These are phyloP conservation scores for Phanerochaete carnosa DNA, from an alignment of 768 basidiomycete species.

Conservation along the genomic window DNA sequence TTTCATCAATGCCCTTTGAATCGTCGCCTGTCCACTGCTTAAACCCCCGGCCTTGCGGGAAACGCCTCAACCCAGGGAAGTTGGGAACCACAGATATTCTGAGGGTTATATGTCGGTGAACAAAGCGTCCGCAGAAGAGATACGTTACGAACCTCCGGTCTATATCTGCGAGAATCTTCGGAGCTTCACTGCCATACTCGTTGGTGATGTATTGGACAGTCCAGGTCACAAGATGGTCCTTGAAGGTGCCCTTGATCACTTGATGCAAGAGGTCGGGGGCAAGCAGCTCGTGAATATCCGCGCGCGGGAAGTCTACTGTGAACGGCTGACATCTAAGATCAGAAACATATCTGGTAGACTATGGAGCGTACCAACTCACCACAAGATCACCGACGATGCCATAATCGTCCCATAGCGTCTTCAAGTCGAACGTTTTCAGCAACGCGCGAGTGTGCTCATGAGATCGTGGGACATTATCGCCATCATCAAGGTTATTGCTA, in stretches of 20 bases:
- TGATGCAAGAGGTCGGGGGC: constrained; percentile 30
- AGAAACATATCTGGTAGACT: neutral
- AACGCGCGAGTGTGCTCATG: constrained; percentile 3
- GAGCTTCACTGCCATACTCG: neutral
- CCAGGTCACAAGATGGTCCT: constrained; percentile 35
- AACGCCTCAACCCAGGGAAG: constrained; percentile 15
- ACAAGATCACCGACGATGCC: constrained; percentile 12
- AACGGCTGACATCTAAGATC: constrained; percentile 24
- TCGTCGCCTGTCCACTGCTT: constrained; percentile 22
- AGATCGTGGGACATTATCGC: neutral
- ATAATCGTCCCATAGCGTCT: constrained; percentile 8
- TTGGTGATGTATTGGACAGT: constrained; percentile 24
- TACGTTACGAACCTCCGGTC: constrained; percentile 20
- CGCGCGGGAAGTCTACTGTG: constrained; percentile 28
- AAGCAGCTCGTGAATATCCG: constrained; percentile 30
- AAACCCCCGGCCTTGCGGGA: constrained; percentile 16
- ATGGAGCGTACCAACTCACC: neutral
- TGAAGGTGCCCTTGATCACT: constrained; percentile 31
- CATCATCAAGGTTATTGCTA: neutral
- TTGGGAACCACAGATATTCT: constrained; percentile 20
- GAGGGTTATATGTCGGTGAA: neutral
- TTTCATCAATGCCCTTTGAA: constrained; percentile 21
- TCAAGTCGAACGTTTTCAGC: neutral
- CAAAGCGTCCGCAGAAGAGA: neutral
- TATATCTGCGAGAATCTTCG: constrained; percentile 26